These are phyloP conservation scores for Paratinospora sagittata DNA, from an alignment of 164 flowering plant species.

Conservation along the genomic window DNA sequence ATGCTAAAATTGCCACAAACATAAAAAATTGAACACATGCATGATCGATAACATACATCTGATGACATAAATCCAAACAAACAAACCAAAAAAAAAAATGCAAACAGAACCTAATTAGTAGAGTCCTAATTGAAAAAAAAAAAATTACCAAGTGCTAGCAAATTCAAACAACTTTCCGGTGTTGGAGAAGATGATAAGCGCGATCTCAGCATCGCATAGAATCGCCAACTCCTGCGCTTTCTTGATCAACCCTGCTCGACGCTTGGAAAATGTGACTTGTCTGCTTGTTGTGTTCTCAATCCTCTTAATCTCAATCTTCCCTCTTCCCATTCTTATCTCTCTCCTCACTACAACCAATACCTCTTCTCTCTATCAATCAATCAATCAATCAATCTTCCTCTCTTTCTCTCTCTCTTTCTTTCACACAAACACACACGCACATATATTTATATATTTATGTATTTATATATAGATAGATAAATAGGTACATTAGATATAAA, in stretches of 20 bases:
- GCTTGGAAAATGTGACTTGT: conserved; percentile 82
- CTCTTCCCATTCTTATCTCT: conserved; percentile 53
- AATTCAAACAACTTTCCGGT: conserved; percentile 78
- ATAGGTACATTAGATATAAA: too few species aligned
- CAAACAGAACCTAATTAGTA: not conserved
- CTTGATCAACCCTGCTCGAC: conserved; percentile 68
- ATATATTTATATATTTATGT: too few species aligned
- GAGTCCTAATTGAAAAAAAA: not conserved
- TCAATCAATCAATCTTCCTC: not conserved
- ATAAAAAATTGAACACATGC: not conserved
- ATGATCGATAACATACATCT: not conserved
- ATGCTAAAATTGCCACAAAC: too few species aligned
- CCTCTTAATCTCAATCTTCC: conserved; percentile 81
- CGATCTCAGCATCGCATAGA: conserved; percentile 78
- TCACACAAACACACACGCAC: not conserved
- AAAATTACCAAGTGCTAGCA: conserved; percentile 48
- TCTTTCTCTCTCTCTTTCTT: not conserved
- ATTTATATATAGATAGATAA: too few species aligned
- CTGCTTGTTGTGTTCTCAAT: conserved; percentile 75
- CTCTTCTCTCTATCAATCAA: not conserved
- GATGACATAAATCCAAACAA: too few species aligned
- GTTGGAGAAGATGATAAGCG: conserved; percentile 67
- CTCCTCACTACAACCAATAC: not conserved
- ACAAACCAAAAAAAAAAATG: not conserved
- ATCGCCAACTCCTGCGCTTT: conserved; percentile 64